Evolutionary conservation across 78 protist species (phyloP), one percentile per base, ranked within the genome.

Genomic region (Dictyostelium firmibasis): DNA sequence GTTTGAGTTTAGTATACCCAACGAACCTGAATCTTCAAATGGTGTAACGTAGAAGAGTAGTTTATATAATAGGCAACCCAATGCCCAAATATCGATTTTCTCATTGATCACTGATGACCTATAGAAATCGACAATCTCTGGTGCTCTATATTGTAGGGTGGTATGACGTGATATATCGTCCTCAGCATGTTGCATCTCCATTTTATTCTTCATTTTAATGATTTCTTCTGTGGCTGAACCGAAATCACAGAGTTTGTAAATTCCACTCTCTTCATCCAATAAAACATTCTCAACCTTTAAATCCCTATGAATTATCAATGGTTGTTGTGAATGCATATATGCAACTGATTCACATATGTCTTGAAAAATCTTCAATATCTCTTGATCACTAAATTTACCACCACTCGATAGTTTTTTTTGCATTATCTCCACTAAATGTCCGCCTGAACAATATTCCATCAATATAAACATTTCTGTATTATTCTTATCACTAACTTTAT

Each of bases 31-130:
- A 23, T 84, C 89, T 44, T 89, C 94, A n/a, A 89, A 89, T 8
- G 94, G 94, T 3, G 94, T 89, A 1, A 86, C 82, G 29, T 89
- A 89, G 44, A 69, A 89, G 6, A 89, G 31, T 50, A 89, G 53
- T 44, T 92, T 97, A 86, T 96, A 97, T 18, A 97, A 92, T 9
- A 93, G 27, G 77, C 95, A 86, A 29, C 98, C 98, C 62, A 97
- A 47, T 38, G 98, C 97, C 98, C 98, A 97, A 23, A 97, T 84
- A 81, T 97, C 98, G 70, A 78, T 94, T 87, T 97, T 96, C 47
- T 86, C 91, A 67, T 88, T 81, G 85, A 97, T 96, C 0, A 67
- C 76, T 14, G 88, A 69, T 5, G 67, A 67, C 1, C 98, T 43
- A 91, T 92, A 97, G 77, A 97, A 85, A 81, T 97, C 98, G 3